These are phyloP conservation scores for Boletus bicolor DNA, from an alignment of 768 basidiomycete genomes.

Conservation along the genomic window DNA sequence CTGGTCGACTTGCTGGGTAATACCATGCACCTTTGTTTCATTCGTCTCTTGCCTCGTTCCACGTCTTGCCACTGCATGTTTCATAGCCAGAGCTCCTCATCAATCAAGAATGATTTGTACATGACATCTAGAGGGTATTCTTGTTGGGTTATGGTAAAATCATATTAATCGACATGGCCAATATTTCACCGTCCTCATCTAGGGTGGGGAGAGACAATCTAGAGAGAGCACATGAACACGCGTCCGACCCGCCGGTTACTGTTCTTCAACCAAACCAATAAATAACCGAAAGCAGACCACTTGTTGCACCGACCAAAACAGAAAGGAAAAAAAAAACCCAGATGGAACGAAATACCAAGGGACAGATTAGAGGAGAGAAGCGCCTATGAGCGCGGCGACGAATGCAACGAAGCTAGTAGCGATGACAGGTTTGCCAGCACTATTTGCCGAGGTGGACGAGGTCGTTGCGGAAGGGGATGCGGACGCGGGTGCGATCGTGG, in stretches of 20 bases:
- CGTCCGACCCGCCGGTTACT: not conserved
- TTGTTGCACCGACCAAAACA: not conserved
- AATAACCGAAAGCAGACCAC: not conserved
- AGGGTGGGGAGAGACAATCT: not conserved
- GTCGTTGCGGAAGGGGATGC: not conserved
- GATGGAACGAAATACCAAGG: not conserved
- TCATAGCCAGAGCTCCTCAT: not conserved
- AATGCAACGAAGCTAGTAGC: slow-evolving; percentile 23
- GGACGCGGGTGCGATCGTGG: not conserved
- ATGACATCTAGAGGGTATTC: not conserved
- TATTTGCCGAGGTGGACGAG: slow-evolving; percentile 1
- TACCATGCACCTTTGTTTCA: not conserved
- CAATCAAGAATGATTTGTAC: not conserved
- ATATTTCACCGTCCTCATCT: slow-evolving; percentile 7
- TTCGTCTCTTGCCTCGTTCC: not conserved
- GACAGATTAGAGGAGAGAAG: slow-evolving; percentile 17
- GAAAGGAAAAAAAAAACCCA: not conserved
- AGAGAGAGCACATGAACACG: not conserved
- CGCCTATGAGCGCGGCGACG: slow-evolving; percentile 22
- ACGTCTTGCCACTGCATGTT: not conserved
- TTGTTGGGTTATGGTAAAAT: not conserved
- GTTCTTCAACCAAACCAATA: not conserved
- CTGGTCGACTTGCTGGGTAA: too few relatives aligned
- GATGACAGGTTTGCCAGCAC: slow-evolving; percentile 25
- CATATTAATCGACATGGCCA: not conserved